Evolutionary conservation across 305 asterid species (phyloP), one percentile per base, ranked within the genome.

Genomic region (Ruellia speciosa): DNA sequence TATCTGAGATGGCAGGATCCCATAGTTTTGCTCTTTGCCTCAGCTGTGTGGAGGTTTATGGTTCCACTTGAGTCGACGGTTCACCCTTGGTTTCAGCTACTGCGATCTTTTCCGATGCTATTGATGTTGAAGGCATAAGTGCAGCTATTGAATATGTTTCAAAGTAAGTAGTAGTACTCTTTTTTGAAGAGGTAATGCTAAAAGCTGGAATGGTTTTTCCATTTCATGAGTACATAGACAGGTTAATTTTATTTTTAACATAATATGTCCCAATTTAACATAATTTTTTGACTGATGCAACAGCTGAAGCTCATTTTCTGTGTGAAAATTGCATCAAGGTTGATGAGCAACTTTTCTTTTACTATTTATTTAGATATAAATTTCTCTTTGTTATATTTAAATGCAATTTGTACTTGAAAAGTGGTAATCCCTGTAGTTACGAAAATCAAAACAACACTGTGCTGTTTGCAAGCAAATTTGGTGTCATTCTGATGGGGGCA

Each of bases 401-500:
- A 24, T 24, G 31, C 31, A 1, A 24, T 24, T 24, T 70, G 72
- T 55, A 67, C 66, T 46, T 62, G 40, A 41, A 43, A 58, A 43
- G 14, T 68, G 68, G 67, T 20, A 14, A 59, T 68, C 4, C 31
- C 71, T 66, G 71, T 69, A 93, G 97, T 73, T 88, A 31, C 78
- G 89, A 70, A 83, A 80, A 62, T 83, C 93, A 49, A 88, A 79
- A 77, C 97, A 88, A 69, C 81, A 70, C 63, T 93, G 99, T 73
- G 95, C 95, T 54, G 73, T 88, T 69, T 93, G 99, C 86, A 75
- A 84, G 77, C 60, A 79, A 66, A 82, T 86, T 68, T 88, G 96
- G 97, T 89, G 88, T 61, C 95, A 82, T 62, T 84, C 96, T 59
- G 99, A 93, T 66, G 99, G 97, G 65, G 95, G 97, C 69, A 71